Evolutionary conservation across 345 rosid genomes (phyloP), one percentile per base, ranked within the genome.

Genomic region (Eutrema japonicum): DNA sequence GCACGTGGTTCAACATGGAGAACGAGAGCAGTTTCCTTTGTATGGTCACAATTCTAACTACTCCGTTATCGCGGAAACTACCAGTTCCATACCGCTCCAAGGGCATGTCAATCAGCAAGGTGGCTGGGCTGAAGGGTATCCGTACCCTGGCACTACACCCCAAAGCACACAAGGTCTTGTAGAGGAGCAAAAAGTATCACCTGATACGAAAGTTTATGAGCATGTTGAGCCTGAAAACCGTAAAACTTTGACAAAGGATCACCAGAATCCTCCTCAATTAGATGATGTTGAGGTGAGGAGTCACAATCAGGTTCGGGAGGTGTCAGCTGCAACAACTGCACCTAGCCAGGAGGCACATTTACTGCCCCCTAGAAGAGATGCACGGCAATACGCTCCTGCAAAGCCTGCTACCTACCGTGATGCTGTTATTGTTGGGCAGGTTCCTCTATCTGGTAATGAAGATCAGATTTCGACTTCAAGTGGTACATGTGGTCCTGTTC

Each of bases 1-100:
- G 10, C 83, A 79, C 67, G 71, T 78, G 81, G 68, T 80, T 72
- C 84, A 80, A 63, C 80, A 43, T 74, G 81, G 80, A 51, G 89
- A 80, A 71, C 64, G 38, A 33, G 73, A 72, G 33, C 86, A 70
- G 55, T 64, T 82, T 49, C 87, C 75, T 4, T 26, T 82, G 73
- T 83, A 81, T 80, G 79, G 70, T 56, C 72, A 68, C 40, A 78
- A 61, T 66, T 76, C 81, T 68, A 80, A 68, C 48, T 78, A 80
- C 73, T 56, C 85, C 2, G 77, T 79, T 70, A 22, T 65, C 2
- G 73, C 71, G 54, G 89, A 78, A 72, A 68, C 77, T 77, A 43
- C 86, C 37, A 69, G 73, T 55, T 63, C 87, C 40, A 58, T 76
- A 47, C 83, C 82, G 9, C 59, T 73, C 68, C 79, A 78, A 64